These are phyloP conservation scores for Pestalotiopsis fici DNA, from an alignment of 2,329 filamentous ascomycete species.

Conservation along the genomic window DNA sequence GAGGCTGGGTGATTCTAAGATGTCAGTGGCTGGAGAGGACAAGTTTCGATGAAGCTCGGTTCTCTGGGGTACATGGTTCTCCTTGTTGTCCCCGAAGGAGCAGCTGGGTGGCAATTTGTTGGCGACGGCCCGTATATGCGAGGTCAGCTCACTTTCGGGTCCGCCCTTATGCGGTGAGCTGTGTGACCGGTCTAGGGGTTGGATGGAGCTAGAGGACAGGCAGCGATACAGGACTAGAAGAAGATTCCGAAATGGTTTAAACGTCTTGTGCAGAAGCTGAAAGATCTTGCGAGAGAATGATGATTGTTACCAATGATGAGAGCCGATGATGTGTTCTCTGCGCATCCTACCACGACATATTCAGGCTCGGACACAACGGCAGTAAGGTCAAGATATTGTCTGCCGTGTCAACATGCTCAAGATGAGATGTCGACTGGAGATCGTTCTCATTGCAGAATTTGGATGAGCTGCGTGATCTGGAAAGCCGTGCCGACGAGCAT, in stretches of 20 bases:
- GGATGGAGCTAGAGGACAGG: not conserved
- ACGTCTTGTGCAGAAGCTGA: not conserved
- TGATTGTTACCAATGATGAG: not conserved
- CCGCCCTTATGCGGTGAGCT: slow-evolving; percentile 2
- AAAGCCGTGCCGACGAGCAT: not conserved
- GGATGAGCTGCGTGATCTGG: not conserved
- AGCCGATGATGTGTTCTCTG: not conserved
- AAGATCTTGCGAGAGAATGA: not conserved
- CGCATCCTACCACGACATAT: not conserved
- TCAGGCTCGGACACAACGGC: not conserved
- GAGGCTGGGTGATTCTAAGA: not conserved
- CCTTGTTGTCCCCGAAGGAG: not conserved
- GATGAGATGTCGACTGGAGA: not conserved
- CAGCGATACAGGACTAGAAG: not conserved
- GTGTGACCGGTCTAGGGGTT: not conserved
- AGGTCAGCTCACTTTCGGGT: slow-evolving; percentile 7
- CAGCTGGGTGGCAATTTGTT: slow-evolving; percentile 4
- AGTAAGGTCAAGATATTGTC: not conserved
- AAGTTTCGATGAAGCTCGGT: not conserved
- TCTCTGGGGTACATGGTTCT: slow-evolving; percentile 3
- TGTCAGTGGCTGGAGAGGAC: not conserved
- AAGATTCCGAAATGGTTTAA: not conserved
- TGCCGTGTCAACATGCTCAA: not conserved
- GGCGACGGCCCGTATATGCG: slow-evolving; percentile 9
- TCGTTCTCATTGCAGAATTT: not conserved